phyloP scores from a whole-genome alignment of 129 eudicot species.

The Flaveria ramosissima region DNA sequence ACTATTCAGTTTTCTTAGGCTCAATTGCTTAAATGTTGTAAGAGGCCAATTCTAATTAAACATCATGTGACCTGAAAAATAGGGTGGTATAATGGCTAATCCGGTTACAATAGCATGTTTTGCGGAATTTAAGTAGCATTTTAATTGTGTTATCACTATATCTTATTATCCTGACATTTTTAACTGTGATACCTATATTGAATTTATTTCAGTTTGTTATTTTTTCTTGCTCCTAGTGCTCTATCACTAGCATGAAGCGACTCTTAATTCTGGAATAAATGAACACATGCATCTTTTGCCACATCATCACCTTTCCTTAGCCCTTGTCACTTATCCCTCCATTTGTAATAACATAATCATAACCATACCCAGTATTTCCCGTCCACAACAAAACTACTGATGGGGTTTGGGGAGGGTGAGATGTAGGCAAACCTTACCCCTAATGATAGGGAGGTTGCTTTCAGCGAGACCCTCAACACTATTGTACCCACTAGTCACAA shows the following conservation, averaged over 20 bases:
- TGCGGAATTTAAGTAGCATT: neutral
- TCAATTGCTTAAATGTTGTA: neutral
- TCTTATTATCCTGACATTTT: neutral
- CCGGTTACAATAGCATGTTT: conserved; percentile 7
- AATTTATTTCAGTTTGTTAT: neutral
- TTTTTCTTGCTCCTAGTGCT: neutral
- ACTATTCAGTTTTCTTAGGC: no score
- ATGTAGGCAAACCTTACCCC: no score
- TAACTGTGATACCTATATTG: neutral
- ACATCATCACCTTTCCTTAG: neutral
- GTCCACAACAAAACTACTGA: no score
- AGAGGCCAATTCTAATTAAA: neutral
- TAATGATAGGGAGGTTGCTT: no score
- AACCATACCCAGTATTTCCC: no score
- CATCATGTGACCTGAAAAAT: neutral
- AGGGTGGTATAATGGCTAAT: neutral
- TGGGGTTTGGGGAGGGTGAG: no score
- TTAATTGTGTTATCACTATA: no score
- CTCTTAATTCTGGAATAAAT: neutral
- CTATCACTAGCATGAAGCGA: neutral
- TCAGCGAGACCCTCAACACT: no score
- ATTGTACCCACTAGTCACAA: no score
- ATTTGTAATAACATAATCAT: neutral
- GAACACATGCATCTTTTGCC: neutral
- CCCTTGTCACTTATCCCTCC: neutral